Evolutionary conservation across 1,284 basidiomycete species (phyloP).

Genomic region (Kwoniella shivajii): DNA sequence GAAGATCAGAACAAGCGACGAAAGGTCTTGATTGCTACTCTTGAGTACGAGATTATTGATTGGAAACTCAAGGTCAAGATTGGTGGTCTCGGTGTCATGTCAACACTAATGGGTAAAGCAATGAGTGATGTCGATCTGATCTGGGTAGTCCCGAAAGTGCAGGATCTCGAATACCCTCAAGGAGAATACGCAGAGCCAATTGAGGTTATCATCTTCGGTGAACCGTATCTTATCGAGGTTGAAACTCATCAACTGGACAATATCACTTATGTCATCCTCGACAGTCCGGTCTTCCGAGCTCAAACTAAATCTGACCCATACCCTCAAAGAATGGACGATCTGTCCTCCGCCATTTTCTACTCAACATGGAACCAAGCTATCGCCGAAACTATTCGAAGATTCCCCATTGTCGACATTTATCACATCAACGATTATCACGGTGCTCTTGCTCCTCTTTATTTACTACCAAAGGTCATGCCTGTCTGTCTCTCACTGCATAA

Average conservation of each 20-base stretch:
- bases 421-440: conserved; percentile 79
- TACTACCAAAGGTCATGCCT: conserved; percentile 84
- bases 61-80: conserved; percentile 97
- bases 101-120: conserved; percentile 90
- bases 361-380: conserved; percentile 97
- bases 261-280: conserved; percentile 88
- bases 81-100: conserved; percentile 95
- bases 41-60: conserved; percentile 93
- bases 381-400: conserved; percentile 79
- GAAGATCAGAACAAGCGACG: conserved; percentile 84
- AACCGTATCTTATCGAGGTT: conserved; percentile 90
- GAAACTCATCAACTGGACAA: conserved; percentile 89
- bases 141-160: conserved; percentile 91
- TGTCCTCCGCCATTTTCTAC: conserved; percentile 93
- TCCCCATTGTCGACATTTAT: conserved; percentile 78
- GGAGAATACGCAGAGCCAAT: conserved; percentile 90
- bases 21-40: conserved; percentile 83
- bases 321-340: conserved; percentile 92
- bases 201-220: conserved; percentile 92
- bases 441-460: conserved; percentile 82
- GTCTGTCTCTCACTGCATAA: conserved; percentile 91
- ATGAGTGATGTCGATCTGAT: conserved; percentile 93
- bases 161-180: conserved; percentile 84
- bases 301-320: conserved; percentile 93
- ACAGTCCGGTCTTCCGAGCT: conserved; percentile 90